Percentiles rank a stretch among this genome's conserved stretches.
These are phyloP conservation scores for Dryas integrifolia DNA, from an alignment of 331 rosid genomes.

Conservation along the genomic window DNA sequence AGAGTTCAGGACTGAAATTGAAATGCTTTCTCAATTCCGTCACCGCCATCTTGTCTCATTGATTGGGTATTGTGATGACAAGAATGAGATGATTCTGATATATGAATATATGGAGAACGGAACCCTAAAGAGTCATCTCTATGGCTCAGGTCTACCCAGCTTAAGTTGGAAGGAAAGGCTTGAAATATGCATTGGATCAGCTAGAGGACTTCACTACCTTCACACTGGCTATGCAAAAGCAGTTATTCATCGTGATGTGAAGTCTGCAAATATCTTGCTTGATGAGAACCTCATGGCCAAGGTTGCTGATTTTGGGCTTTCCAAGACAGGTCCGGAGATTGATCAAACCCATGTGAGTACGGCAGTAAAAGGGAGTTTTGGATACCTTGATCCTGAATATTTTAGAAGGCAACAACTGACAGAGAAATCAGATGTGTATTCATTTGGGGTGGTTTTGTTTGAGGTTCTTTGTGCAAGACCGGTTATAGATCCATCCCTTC, in stretches of 20 bases:
- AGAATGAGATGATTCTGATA: conserved; percentile 69
- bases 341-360: conserved; percentile 82
- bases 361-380: conserved; percentile 80
- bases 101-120: conserved; percentile 85
- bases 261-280: conserved; percentile 72
- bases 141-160: conserved; percentile 58
- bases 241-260: conserved; percentile 75
- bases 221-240: conserved; percentile 77
- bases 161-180: conserved; percentile 77
- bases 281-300: conserved; percentile 85
- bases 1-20: conserved; percentile 71
- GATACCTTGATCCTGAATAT: conserved; percentile 80
- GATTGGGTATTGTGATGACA: conserved; percentile 87
- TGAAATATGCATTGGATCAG: conserved; percentile 74
- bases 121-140: conserved; percentile 67
- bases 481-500: conserved; percentile 76
- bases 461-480: conserved; percentile 79
- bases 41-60: conserved; percentile 80
- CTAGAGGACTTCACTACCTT: conserved; percentile 84
- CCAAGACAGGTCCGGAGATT: conserved; percentile 69
- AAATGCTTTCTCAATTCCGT: conserved; percentile 74
- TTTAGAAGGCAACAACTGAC: conserved; percentile 77
- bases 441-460: conserved; percentile 74
- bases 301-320: conserved; percentile 84
- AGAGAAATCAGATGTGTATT: conserved; percentile 75